phyloP scores from a whole-genome alignment of 305 asterid genomes.

The Fraxinus latifolia region DNA sequence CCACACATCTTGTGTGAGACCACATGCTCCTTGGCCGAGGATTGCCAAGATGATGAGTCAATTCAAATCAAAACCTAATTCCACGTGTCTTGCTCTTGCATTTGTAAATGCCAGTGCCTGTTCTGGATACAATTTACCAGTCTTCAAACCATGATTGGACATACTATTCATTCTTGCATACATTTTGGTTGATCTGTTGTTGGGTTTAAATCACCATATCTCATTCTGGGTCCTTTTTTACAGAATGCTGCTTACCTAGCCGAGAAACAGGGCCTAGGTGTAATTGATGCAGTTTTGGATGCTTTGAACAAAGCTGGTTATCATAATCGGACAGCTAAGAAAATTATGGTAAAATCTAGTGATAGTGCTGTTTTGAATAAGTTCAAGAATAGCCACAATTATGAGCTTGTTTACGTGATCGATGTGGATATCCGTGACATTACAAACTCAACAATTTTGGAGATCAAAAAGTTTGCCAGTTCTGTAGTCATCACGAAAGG shows the following conservation, averaged over 20 bases:
- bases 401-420: constrained; percentile 61
- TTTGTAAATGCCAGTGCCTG: neutral
- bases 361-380: constrained; percentile 60
- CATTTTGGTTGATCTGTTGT: neutral
- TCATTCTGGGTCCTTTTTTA: constrained; percentile 12
- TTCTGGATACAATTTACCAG: neutral
- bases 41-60: neutral
- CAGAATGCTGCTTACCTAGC: constrained; percentile 85
- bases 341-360: constrained; percentile 52
- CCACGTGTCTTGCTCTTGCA: neutral
- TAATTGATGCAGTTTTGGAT: constrained; percentile 55
- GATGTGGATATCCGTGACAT: constrained; percentile 46
- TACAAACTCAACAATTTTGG: constrained; percentile 51
- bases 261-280: constrained; percentile 52
- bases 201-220: constrained; percentile 6
- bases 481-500: constrained; percentile 50
- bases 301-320: constrained; percentile 50
- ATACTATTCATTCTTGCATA: neutral
- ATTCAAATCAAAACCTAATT: neutral
- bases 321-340: constrained; percentile 45
- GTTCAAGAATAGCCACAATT: constrained; percentile 42
- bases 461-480: constrained; percentile 56
- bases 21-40: neutral
- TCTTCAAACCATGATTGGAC: neutral
- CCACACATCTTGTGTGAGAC: neutral